Evolutionary conservation across 164 flowering plant species (phyloP).

Genomic region (Echeveria elegans): DNA sequence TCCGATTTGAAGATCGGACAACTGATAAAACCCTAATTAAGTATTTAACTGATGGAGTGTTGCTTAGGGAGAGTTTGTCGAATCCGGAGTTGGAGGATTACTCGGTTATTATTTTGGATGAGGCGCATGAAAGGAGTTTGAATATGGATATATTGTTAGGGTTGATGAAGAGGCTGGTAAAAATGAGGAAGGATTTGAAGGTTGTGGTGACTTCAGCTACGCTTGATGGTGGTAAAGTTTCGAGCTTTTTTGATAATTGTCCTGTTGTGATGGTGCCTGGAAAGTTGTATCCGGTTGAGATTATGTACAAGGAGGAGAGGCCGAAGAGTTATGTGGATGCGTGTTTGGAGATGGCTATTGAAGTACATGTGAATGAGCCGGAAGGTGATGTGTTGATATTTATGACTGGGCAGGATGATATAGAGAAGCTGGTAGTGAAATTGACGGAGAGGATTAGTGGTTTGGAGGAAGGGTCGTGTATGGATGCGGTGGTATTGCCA

Average conservation of each 20-base stretch:
- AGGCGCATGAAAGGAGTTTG: slow-evolving; percentile 94
- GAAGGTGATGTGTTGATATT: slow-evolving; percentile 91
- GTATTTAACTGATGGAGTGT: slow-evolving; percentile 96
- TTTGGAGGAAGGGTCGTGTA: slow-evolving; percentile 63
- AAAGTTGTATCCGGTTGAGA: slow-evolving; percentile 84
- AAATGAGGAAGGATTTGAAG: slow-evolving; percentile 53
- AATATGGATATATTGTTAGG: slow-evolving; percentile 88
- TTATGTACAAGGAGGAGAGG: slow-evolving; percentile 52
- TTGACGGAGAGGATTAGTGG: slow-evolving; percentile 72
- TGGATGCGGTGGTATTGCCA: slow-evolving; percentile 91
- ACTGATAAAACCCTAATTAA: slow-evolving; percentile 74
- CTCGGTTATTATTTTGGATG: slow-evolving; percentile 86
- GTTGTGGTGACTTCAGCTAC: slow-evolving; percentile 93
- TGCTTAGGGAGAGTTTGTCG: slow-evolving; percentile 90
- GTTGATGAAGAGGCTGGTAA: slow-evolving; percentile 74
- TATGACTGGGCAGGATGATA: slow-evolving; percentile 98
- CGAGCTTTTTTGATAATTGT: slow-evolving; percentile 64
- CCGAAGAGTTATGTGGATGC: slow-evolving; percentile 77
- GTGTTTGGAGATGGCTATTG: slow-evolving; percentile 62
- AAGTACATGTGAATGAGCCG: slow-evolving; percentile 70
- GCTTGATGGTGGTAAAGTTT: slow-evolving; percentile 91
- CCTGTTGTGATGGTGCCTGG: slow-evolving; percentile 83
- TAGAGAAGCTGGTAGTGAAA: slow-evolving; percentile 70
- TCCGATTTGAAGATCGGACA: slow-evolving; percentile 94
- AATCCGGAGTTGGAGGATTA: slow-evolving; percentile 70